Evolutionary conservation across 1,284 basidiomycete genomes (phyloP), one percentile per base, ranked within the genome.

Genomic region (Apiotrichum mycotoxinovorans): DNA sequence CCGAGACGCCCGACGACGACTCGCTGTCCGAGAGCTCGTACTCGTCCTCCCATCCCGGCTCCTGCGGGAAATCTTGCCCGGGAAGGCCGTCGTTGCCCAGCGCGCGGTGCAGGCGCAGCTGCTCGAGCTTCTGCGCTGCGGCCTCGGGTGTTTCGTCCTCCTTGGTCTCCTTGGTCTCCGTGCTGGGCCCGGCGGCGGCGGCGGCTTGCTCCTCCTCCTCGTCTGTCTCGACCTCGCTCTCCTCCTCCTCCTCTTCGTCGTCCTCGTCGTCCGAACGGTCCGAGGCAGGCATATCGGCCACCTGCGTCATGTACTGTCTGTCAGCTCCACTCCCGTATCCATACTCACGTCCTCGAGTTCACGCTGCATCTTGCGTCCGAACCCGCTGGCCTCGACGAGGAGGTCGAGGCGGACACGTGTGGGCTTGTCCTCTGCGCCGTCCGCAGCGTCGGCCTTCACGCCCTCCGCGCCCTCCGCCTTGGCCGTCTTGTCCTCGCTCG

Each of bases 361-460:
- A 66, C 85, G 84, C 81, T 89, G 85, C 71, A 95, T 87, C 66
- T 86, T 86, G 65, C 87, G 83, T 58, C 85, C 85, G 74, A 94
- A 96, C 11, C 93, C 93, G 79, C 90, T 94, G 1, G 94, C 93
- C 58, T 88, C 86, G 12, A 96, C 93, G 59, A 89, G 83, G 26
- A 95, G 86, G 78, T 97, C 94, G 49, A 97, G 79, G 55, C 26
- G 26, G 26, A 27, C 45, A 14, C 47, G 35, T 18, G 23, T 52
- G 25, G 20, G 23, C 34, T 52, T 47, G 15, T 50, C 54, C 49
- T 58, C 61, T 14, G 53, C 51, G 30, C 56, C 61, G 30, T 51
- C 51, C 5, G 27, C 35, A 11, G 22, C 52, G 10, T 30, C 30
- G 7, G 30, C 12, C 30, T 30, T 30, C 30, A 12, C 5, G 7